Evolutionary conservation across 73 alveolate species (phyloP), one percentile per base, ranked within the genome.

Genomic region (Blepharisma stoltei): DNA sequence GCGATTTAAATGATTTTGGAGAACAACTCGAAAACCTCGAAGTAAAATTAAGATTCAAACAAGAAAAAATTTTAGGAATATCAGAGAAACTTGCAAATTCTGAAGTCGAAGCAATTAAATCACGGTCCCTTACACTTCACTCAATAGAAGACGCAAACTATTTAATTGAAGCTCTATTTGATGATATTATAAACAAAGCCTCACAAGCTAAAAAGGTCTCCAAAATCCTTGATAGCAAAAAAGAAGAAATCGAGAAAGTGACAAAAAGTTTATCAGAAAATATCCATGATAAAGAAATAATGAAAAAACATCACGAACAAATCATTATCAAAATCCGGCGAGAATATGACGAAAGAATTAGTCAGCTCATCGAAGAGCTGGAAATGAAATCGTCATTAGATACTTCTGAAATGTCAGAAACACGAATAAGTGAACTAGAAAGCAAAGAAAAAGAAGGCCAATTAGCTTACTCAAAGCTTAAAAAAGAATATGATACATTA

Each of bases 11-110:
- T 1, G 73, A 60, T 14, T 14, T 60, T 6, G 55, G 25, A 32
- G 93, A 86, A 0, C 60, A 54, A 41, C 55, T 86, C 73, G 93
- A 86, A 53, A 37, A 78, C 1, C 71, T 87, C 8, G 90, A 82
- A 49, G 94, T 82, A 67, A 87, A 83, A 69, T 37, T 49, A 14
- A 83, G 53, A 9, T 87, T 78, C 78, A 65, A 73, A 1, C 71
- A 83, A 43, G 70, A 47, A 6, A 82, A 87, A 71, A 78, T 81
- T 38, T 20, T 67, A 45, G 70, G 23, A 14, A 14, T 20, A n/a
- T 14, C 48, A n/a, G 23, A 14, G 1, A 65, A 81, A 20, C 37
- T 87, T 8, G 27, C 44, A 21, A 69, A 81, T 3, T 73, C 77
- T 9, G 44, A 67, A 18, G 80, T 80, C 3, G 46, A 32, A 78